Conservation (phyloP, 352 stramenopile genomes). For the Phytopythium cucurbitacearum region DNA sequence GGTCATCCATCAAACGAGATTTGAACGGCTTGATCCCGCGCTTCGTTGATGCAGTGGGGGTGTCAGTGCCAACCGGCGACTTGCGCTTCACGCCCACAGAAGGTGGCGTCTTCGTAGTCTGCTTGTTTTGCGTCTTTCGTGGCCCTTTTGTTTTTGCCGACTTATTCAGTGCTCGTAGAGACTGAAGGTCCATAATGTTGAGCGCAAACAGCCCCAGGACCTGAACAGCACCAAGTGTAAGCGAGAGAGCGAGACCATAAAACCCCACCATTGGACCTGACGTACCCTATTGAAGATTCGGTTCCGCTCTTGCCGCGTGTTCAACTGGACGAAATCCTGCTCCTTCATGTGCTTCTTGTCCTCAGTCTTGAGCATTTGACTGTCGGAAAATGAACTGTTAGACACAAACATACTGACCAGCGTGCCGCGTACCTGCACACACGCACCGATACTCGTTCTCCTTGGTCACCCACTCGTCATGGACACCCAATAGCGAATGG, state of each 20-base stretch:
- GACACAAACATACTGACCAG: neutral
- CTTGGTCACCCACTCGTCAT: conserved; percentile 80
- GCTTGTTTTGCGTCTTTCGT: conserved; percentile 39
- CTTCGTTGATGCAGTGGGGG: conserved; percentile 28
- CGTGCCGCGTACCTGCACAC: neutral
- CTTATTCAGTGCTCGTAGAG: conserved; percentile 68
- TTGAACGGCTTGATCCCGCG: conserved; percentile 73
- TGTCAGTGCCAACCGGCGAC: conserved; percentile 4
- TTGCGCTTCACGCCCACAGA: conserved; percentile 41
- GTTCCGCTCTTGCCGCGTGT: conserved; percentile 80
- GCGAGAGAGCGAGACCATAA: neutral
- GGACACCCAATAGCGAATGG: conserved; percentile 40
- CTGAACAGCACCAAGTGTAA: conserved; percentile 16
- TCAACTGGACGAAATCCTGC: conserved; percentile 62
- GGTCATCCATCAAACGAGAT: conserved; percentile 70
- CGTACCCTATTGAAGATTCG: conserved; percentile 74
- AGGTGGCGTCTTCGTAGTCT: conserved; percentile 13
- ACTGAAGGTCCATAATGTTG: conserved; percentile 60
- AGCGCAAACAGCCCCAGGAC: conserved; percentile 55
- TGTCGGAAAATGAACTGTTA: conserved; percentile 10
- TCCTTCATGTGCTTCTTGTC: conserved; percentile 87
- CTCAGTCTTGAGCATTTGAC: conserved; percentile 87
- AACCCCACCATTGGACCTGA: neutral
- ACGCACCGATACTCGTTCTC: conserved; percentile 81
- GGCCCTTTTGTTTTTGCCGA: conserved; percentile 51